phyloP scores from a whole-genome alignment of 2,329 filamentous ascomycete genomes.

The Venturia aucupariae region DNA sequence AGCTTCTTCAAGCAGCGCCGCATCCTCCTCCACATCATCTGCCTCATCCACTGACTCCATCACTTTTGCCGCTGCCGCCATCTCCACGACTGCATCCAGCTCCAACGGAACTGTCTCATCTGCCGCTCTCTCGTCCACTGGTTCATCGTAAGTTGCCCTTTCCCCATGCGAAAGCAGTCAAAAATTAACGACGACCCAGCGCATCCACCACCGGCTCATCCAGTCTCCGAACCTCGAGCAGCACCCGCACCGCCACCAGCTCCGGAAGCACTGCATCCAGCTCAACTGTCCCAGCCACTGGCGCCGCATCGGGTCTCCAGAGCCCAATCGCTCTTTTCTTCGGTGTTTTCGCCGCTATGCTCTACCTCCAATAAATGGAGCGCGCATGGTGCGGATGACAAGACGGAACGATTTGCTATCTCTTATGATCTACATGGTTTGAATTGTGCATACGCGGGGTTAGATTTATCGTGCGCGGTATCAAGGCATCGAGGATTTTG shows the following conservation, averaged over 20 bases:
- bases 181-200: background rate
- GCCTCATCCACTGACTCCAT: background rate
- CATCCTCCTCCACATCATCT: slow-evolving; percentile 2
- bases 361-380: slow-evolving; percentile 15
- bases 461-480: background rate
- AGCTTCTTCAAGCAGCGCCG: slow-evolving; percentile 8
- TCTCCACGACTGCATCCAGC: slow-evolving; percentile 18
- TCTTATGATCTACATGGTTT: background rate
- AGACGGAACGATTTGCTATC: background rate
- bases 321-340: slow-evolving; percentile 16
- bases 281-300: slow-evolving; percentile 7
- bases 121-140: slow-evolving; percentile 21
- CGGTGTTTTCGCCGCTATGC: slow-evolving; percentile 16
- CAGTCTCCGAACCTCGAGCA: background rate
- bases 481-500: background rate
- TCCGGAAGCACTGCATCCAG: background rate
- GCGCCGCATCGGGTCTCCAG: slow-evolving; percentile 10
- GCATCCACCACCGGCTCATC: background rate
- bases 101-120: slow-evolving; percentile 31
- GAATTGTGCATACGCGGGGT: background rate
- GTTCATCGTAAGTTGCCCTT: slow-evolving; percentile 20
- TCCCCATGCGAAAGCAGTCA: background rate
- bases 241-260: background rate
- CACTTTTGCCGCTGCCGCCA: background rate
- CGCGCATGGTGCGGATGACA: background rate